A percentile compares a stretch with the other conserved stretches of the same genome.
Evolutionary conservation across 768 basidiomycete genomes (phyloP).

Genomic region (Suillus weaverae): DNA sequence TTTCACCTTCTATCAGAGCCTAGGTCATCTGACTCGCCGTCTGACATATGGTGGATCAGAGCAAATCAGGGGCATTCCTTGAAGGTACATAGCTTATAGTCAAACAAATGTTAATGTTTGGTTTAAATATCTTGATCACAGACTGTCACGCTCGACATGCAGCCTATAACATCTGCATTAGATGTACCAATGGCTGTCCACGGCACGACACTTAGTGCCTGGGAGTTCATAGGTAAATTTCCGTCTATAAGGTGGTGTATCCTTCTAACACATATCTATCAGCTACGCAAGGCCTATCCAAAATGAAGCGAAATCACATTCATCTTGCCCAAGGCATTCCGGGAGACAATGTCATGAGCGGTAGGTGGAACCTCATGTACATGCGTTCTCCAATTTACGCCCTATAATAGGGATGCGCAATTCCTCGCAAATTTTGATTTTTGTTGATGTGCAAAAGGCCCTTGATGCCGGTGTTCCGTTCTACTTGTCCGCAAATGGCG

Average conservation of each 20-base stretch:
- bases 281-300: slow-evolving; percentile 75
- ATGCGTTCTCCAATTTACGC: not conserved
- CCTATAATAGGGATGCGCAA: slow-evolving; percentile 69
- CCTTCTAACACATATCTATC: not conserved
- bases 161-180: slow-evolving; percentile 50
- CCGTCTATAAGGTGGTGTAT: not conserved
- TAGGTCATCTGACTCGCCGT: slow-evolving; percentile 28
- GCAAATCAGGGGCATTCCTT: slow-evolving; percentile 92
- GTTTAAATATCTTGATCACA: slow-evolving; percentile 26
- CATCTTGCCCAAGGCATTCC: slow-evolving; percentile 84
- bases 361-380: slow-evolving; percentile 42
- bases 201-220: slow-evolving; percentile 70
- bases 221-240: slow-evolving; percentile 65
- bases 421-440: slow-evolving; percentile 78
- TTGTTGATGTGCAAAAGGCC: slow-evolving; percentile 72
- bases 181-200: slow-evolving; percentile 85
- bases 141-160: slow-evolving; percentile 69
- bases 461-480: slow-evolving; percentile 70
- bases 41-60: slow-evolving; percentile 76
- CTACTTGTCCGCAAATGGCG: slow-evolving; percentile 82
- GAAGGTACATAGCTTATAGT: slow-evolving; percentile 45
- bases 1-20: slow-evolving; percentile 60
- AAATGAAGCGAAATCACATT: slow-evolving; percentile 89
- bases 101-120: not conserved
- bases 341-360: slow-evolving; percentile 70